Percentiles rank a stretch among this genome's conserved stretches.
Evolutionary conservation across 1,284 basidiomycete genomes (phyloP).

Genomic region (Farysia itapuensis): DNA sequence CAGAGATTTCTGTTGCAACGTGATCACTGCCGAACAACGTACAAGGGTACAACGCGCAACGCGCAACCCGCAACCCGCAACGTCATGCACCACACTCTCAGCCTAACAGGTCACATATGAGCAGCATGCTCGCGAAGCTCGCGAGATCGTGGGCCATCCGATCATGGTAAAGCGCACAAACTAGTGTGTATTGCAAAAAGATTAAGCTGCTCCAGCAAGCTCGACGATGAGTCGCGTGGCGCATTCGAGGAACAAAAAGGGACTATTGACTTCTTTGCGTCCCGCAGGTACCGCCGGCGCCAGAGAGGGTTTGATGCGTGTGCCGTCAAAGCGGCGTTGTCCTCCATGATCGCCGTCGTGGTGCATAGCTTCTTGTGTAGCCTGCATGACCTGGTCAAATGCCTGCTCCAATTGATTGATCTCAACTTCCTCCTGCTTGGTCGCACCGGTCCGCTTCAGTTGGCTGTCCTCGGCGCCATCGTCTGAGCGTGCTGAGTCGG

Average conservation of each 20-base stretch:
- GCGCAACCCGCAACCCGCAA: too few species aligned
- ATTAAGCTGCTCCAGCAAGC: slow-evolving; percentile 36
- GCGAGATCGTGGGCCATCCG: too few species aligned
- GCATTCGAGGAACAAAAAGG: slow-evolving; percentile 95
- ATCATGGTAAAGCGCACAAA: too few species aligned
- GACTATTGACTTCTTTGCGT: slow-evolving; percentile 78
- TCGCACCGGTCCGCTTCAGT: neutral
- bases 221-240: slow-evolving; percentile 69
- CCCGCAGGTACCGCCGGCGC: slow-evolving; percentile 62
- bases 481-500: slow-evolving; percentile 26
- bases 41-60: too few species aligned
- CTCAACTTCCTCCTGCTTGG: neutral
- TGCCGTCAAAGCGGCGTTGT: slow-evolving; percentile 19
- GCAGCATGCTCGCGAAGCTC: too few species aligned
- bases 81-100: too few species aligned
- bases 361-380: slow-evolving; percentile 20
- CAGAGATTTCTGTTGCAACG: too few species aligned
- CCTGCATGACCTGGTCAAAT: slow-evolving; percentile 22
- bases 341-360: slow-evolving; percentile 9
- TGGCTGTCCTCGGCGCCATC: slow-evolving; percentile 62
- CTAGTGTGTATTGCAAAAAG: too few species aligned
- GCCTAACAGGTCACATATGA: too few species aligned
- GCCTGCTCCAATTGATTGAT: slow-evolving; percentile 24
- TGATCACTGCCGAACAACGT: too few species aligned
- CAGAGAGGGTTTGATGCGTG: slow-evolving; percentile 32